These are phyloP conservation scores for Cucurbita maxima DNA, from an alignment of 306 rosid genomes.

Conservation along the genomic window DNA sequence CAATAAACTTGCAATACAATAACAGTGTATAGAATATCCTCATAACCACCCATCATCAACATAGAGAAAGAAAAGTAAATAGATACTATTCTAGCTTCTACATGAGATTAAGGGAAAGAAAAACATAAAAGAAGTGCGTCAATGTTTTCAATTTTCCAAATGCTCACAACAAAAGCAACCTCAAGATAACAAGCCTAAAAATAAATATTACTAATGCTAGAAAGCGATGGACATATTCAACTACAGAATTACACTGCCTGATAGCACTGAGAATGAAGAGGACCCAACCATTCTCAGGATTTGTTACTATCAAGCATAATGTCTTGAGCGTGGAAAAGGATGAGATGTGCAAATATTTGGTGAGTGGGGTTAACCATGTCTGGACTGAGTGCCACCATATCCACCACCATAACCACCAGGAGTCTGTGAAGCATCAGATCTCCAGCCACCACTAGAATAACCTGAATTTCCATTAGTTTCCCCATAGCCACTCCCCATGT, in stretches of 20 bases:
- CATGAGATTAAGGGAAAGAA: not conserved
- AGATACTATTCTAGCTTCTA: constrained; percentile 7
- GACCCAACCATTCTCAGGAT: constrained; percentile 14
- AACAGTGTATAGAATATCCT: constrained; percentile 1
- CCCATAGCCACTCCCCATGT: constrained; percentile 34
- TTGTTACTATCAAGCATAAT: constrained; percentile 5
- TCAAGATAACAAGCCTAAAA: constrained; percentile 15
- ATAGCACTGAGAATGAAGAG: constrained; percentile 20
- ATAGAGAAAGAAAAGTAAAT: constrained; percentile 1
- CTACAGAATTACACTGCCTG: constrained; percentile 20
- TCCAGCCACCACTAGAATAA: constrained; percentile 37
- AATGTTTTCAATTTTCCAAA: constrained; percentile 14
- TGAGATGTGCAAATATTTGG: constrained; percentile 8
- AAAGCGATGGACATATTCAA: constrained; percentile 17
- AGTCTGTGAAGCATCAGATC: constrained; percentile 40
- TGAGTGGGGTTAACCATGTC: constrained; percentile 23
- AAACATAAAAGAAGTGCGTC: not conserved
- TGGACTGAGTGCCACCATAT: constrained; percentile 34
- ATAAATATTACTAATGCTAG: constrained; percentile 15
- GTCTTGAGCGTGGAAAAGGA: constrained; percentile 7
- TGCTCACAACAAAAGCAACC: constrained; percentile 22
- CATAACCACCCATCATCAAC: constrained; percentile 14
- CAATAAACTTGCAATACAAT: not conserved
- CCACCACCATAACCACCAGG: constrained; percentile 25
- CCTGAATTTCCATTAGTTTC: constrained; percentile 36